These are phyloP conservation scores for Fusarium algeriense DNA, from an alignment of 2,329 filamentous ascomycete genomes.

Conservation along the genomic window DNA sequence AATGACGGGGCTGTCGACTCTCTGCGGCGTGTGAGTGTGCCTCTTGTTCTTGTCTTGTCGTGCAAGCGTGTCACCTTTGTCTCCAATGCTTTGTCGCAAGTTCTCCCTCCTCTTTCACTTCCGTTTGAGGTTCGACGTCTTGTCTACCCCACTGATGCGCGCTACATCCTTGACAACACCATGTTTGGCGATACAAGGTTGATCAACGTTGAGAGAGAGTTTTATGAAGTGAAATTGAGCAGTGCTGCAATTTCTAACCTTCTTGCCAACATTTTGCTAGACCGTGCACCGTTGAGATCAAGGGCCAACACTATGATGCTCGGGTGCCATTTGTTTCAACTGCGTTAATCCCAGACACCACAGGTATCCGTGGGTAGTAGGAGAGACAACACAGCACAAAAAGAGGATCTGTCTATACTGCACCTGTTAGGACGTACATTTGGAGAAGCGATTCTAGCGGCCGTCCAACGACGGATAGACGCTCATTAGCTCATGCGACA, in stretches of 20 bases:
- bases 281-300: constrained; percentile 29
- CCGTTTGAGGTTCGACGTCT: constrained; percentile 19
- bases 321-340: constrained; percentile 38
- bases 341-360: constrained; percentile 34
- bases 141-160: constrained; percentile 32
- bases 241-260: not conserved
- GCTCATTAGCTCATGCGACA: constrained; percentile 35
- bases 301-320: constrained; percentile 29
- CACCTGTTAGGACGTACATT: constrained; percentile 1
- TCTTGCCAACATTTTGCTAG: constrained; percentile 13
- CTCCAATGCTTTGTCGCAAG: constrained; percentile 29
- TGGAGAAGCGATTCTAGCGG: constrained; percentile 29
- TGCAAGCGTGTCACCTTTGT: constrained; percentile 38
- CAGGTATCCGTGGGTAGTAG: constrained; percentile 24
- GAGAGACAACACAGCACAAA: not conserved
- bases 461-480: constrained; percentile 39
- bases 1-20: constrained; percentile 16
- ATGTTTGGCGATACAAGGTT: constrained; percentile 23
- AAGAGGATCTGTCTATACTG: not conserved
- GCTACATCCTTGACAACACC: constrained; percentile 28
- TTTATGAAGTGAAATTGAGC: constrained; percentile 19
- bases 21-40: constrained; percentile 7
- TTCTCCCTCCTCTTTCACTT: constrained; percentile 6
- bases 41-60: constrained; percentile 21
- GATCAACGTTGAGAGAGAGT: constrained; percentile 15